Conservation (phyloP, 306 rosid genomes). For the Clitoria ternatea region DNA sequence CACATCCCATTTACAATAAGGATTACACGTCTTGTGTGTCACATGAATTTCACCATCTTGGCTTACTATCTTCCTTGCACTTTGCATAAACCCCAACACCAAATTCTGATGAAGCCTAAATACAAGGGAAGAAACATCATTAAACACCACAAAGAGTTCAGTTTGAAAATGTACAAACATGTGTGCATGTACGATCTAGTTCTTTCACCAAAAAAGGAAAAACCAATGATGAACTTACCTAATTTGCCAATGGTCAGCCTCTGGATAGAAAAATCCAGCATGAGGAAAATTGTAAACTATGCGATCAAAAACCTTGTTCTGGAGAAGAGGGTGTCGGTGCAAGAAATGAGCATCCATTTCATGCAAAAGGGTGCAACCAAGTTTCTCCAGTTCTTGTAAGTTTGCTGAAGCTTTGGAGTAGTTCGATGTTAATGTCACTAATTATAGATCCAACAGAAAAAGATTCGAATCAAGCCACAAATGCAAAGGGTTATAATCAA, state of each 20-base stretch:
- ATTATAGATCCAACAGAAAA: neutral
- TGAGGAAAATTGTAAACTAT: slow-evolving; percentile 45
- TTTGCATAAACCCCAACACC: slow-evolving; percentile 29
- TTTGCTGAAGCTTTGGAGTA: neutral
- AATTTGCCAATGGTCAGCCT: neutral
- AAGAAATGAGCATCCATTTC: slow-evolving; percentile 30
- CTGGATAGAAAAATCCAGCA: neutral
- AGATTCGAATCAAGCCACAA: neutral
- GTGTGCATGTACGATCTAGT: too few relatives aligned
- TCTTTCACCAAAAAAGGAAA: too few relatives aligned
- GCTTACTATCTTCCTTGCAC: slow-evolving; percentile 22
- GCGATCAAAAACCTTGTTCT: neutral
- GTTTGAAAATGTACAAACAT: too few relatives aligned
- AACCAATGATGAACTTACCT: too few relatives aligned
- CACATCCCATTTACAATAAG: slow-evolving; percentile 32
- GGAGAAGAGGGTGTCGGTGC: slow-evolving; percentile 10
- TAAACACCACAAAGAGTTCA: too few relatives aligned
- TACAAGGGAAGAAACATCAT: too few relatives aligned
- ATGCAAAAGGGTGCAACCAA: slow-evolving; percentile 27
- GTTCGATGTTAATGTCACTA: neutral
- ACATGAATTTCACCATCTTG: slow-evolving; percentile 39
- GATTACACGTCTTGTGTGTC: slow-evolving; percentile 31
- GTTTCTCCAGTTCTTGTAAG: neutral
- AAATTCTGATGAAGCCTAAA: slow-evolving; percentile 23
- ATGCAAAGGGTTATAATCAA: too few relatives aligned